A percentile compares a stretch with the other conserved stretches of the same genome.
Evolutionary conservation across 768 basidiomycete genomes (phyloP).

Genomic region (Chlorophyllum brunneum): DNA sequence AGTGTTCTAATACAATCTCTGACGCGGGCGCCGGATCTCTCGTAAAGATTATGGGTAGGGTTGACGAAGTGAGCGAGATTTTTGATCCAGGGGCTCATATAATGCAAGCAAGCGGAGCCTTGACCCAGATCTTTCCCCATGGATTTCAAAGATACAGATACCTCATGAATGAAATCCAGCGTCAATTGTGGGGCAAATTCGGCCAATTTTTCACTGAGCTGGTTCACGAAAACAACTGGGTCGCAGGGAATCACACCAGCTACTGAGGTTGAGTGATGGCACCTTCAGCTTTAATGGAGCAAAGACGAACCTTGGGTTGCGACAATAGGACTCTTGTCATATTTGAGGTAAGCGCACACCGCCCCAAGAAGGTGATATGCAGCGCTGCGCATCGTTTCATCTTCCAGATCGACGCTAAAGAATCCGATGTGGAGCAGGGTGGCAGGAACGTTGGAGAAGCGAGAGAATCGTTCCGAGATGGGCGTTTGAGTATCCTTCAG

Average conservation of each 20-base stretch:
- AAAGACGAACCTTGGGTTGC: slow-evolving; percentile 55
- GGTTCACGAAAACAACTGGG: slow-evolving; percentile 54
- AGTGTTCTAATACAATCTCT: slow-evolving; percentile 80
- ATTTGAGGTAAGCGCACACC: slow-evolving; percentile 73
- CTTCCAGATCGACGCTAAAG: slow-evolving; percentile 67
- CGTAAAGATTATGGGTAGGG: slow-evolving; percentile 63
- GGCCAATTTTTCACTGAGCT: slow-evolving; percentile 70
- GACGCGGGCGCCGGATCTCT: slow-evolving; percentile 68
- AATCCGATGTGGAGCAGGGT: slow-evolving; percentile 85
- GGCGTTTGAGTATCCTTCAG: slow-evolving; percentile 52
- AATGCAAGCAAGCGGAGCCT: slow-evolving; percentile 72
- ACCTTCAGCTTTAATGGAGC: not conserved
- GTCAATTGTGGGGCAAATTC: slow-evolving; percentile 78
- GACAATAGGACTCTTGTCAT: slow-evolving; percentile 67
- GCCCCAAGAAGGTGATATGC: slow-evolving; percentile 79
- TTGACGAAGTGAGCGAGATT: slow-evolving; percentile 72
- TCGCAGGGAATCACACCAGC: slow-evolving; percentile 72
- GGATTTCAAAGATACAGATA: slow-evolving; percentile 60
- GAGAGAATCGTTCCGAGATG: slow-evolving; percentile 61
- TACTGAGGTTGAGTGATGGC: slow-evolving; percentile 21
- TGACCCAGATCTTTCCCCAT: slow-evolving; percentile 44
- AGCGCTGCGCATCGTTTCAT: slow-evolving; percentile 74
- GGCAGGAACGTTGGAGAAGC: slow-evolving; percentile 82
- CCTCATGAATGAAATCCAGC: slow-evolving; percentile 86
- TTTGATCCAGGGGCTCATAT: slow-evolving; percentile 86